phyloP scores from a whole-genome alignment of 1,139 yeast species.

The Kurtzmaniella natalensis region DNA sequence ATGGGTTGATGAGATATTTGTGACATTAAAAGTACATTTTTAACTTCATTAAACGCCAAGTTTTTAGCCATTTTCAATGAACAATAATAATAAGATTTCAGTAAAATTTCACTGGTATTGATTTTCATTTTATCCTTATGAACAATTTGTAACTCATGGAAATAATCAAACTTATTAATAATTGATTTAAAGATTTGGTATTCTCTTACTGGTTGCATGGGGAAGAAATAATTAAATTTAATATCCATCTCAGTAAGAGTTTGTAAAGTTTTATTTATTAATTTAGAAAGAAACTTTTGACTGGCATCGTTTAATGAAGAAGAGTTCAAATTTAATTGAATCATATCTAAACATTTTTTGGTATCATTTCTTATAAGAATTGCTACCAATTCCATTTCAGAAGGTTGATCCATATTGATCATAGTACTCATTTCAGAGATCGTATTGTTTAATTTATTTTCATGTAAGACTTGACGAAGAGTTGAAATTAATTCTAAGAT shows the following conservation, averaged over 20 bases:
- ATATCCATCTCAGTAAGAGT: slow-evolving; percentile 25
- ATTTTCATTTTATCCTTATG: slow-evolving; percentile 1
- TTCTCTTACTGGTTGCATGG: slow-evolving; percentile 10
- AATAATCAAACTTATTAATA: neutral
- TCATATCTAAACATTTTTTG: neutral
- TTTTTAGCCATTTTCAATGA: neutral
- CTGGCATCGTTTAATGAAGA: slow-evolving; percentile 1
- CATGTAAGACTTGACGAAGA: neutral
- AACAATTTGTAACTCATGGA: neutral
- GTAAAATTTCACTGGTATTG: neutral
- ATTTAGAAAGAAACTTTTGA: slow-evolving; percentile 5
- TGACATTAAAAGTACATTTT: neutral
- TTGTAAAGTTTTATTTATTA: slow-evolving; percentile 1
- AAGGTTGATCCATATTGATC: neutral
- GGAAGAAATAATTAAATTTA: slow-evolving; percentile 12
- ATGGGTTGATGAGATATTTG: neutral
- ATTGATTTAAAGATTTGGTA: neutral
- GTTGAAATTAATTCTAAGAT: neutral
- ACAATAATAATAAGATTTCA: neutral
- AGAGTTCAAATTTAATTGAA: slow-evolving; percentile 1
- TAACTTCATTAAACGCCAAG: neutral
- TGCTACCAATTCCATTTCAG: slow-evolving; percentile 2
- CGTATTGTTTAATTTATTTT: neutral
- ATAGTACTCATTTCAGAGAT: neutral
- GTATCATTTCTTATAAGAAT: slow-evolving; percentile 3